Base-by-base conservation (phyloP, 225 moss, liverwort and hornwort species). In the Physcomitrium patens region DNA sequence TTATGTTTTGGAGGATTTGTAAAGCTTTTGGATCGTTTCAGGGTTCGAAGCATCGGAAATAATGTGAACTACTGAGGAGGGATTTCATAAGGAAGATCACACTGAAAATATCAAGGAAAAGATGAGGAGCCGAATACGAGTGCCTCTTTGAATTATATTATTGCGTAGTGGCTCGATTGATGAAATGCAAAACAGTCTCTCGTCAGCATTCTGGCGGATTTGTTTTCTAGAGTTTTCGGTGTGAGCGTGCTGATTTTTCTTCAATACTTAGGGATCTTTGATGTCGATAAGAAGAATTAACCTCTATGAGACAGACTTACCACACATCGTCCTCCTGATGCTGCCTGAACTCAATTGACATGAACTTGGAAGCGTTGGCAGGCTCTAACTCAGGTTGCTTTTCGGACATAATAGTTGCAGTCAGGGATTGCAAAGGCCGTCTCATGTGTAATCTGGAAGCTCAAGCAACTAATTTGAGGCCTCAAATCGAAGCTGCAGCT, bases 281-380 rank as follows among this genome's bases (percentile, higher is more conserved):
- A 55, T 20, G 9, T 54, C 10, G 3, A 42, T 20, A 41, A 42
- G 55, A 69, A 22, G 12, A 55, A 54, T 69, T 22, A 54, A 20
- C 68, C 42, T 54, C 54, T 68, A 12, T 14, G 52, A 17, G 12
- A 41, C 31, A 54, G 4, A 67, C 13, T 42, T 54, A 2, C 3
- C 44, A 69, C 55, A 15, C 44, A 23, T 55, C 55, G 22, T 43
- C 69, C 69, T 55, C 54, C 54, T 55, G 28, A 28, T 68, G 52
- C 68, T 68, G 65, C 23, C 65, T 1, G 5, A 44, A 64, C 64
- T 11, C 44, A 44, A 16, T 13, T 65, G 13, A 22, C 65, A 65
- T 20, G 22, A 23, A 19, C 12, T 50, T 51, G 6, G 50, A 51
- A 31, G 6, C 50, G 23, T 15, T 27, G 3, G 19, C 18, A 19